Conservation (phyloP, 805 yeast species). For the Hagleromyces aurorensis region DNA sequence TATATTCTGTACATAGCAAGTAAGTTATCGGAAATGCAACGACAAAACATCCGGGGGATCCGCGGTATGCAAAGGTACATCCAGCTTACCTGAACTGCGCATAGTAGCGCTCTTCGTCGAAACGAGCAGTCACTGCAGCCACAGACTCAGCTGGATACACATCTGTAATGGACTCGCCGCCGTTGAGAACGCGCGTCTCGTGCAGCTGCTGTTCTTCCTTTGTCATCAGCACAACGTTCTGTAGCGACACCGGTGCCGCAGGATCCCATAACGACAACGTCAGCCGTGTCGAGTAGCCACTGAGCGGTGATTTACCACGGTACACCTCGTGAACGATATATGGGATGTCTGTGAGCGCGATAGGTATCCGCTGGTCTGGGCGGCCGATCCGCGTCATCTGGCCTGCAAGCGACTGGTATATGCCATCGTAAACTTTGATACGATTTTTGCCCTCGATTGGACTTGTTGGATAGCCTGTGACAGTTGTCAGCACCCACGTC, state of each 20-base stretch:
- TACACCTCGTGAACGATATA: slow-evolving; percentile 87
- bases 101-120: slow-evolving; percentile 69
- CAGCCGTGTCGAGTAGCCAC: slow-evolving; percentile 72
- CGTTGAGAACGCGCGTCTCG: slow-evolving; percentile 65
- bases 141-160: slow-evolving; percentile 59
- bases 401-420: slow-evolving; percentile 75
- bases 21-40: no score
- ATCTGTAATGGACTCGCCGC: slow-evolving; percentile 52
- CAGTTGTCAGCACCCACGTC: slow-evolving; percentile 66
- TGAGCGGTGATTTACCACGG: slow-evolving; percentile 84
- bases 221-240: slow-evolving; percentile 81
- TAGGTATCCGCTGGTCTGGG: slow-evolving; percentile 66
- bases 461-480: slow-evolving; percentile 85
- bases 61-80: no score
- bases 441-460: slow-evolving; percentile 88
- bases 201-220: slow-evolving; percentile 79
- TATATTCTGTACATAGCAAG: no score
- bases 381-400: slow-evolving; percentile 77
- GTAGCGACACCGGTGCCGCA: slow-evolving; percentile 49
- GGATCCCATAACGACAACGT: slow-evolving; percentile 85
- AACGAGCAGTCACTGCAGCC: slow-evolving; percentile 50
- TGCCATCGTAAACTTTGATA: slow-evolving; percentile 74
- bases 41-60: no score
- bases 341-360: slow-evolving; percentile 62
- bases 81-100: slow-evolving; percentile 44